A percentile compares a stretch with the other conserved stretches of the same genome.
These are phyloP conservation scores for Saturnispora kantuleensis DNA, from an alignment of 805 yeast species.

Conservation along the genomic window DNA sequence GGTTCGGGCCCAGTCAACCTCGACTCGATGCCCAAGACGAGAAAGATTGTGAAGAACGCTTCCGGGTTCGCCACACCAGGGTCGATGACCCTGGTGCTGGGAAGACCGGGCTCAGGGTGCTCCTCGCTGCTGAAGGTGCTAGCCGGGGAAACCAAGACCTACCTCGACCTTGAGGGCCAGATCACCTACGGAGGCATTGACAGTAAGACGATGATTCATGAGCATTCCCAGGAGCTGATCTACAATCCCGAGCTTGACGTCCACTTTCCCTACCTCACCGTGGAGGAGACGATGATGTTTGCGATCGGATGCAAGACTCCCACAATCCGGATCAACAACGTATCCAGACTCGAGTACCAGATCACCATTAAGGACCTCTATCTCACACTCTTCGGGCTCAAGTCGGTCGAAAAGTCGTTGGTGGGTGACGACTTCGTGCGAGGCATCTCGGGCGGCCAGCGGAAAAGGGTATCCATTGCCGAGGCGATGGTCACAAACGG, in stretches of 20 bases:
- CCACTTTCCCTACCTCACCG: conserved; percentile 48
- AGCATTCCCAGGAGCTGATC: conserved; percentile 38
- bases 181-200: conserved; percentile 41
- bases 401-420: conserved; percentile 42
- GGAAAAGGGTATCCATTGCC: conserved; percentile 76
- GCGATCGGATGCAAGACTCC: conserved; percentile 56
- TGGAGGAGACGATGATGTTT: conserved; percentile 46
- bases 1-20: conserved; percentile 6
- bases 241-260: conserved; percentile 48
- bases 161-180: conserved; percentile 29
- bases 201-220: conserved; percentile 37
- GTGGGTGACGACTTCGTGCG: conserved; percentile 40
- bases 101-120: conserved; percentile 59
- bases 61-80: conserved; percentile 33
- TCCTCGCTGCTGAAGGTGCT: conserved; percentile 41
- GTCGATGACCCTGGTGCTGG: conserved; percentile 43
- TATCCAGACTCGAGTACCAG: conserved; percentile 35
- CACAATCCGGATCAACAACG: conserved; percentile 25
- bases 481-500: conserved; percentile 64
- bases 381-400: conserved; percentile 46
- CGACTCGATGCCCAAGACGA: conserved; percentile 12
- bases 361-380: conserved; percentile 34
- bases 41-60: conserved; percentile 20
- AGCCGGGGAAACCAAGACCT: conserved; percentile 36
- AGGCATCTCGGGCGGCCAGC: conserved; percentile 77